Conservation (phyloP, 2,329 filamentous ascomycete genomes). For the Leptographium galeiforme region DNA sequence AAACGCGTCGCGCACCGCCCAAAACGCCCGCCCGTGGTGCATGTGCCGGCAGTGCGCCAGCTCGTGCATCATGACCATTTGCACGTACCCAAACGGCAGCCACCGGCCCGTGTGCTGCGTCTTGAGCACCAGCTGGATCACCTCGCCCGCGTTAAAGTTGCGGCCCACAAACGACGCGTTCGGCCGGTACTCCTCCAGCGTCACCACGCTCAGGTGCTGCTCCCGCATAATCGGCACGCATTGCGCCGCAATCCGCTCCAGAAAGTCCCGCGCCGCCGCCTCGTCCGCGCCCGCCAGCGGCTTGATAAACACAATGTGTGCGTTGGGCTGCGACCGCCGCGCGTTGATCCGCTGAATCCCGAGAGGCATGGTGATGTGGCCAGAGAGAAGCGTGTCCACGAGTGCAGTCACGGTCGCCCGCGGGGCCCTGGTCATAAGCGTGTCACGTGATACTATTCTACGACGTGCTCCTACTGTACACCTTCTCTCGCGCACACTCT, state of each 20-base stretch:
- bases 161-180: constrained; percentile 76
- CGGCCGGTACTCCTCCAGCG: constrained; percentile 68
- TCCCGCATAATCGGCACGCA: constrained; percentile 62
- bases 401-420: not conserved
- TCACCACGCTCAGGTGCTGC: constrained; percentile 49
- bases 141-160: constrained; percentile 83
- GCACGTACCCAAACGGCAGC: constrained; percentile 72
- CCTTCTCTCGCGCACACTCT: not conserved
- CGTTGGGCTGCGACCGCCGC: constrained; percentile 60
- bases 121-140: constrained; percentile 72
- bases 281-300: constrained; percentile 54
- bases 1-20: constrained; percentile 63
- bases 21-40: constrained; percentile 76
- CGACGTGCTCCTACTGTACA: not conserved
- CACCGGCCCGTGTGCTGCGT: constrained; percentile 50
- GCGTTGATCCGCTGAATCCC: constrained; percentile 71
- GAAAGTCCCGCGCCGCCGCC: constrained; percentile 51
- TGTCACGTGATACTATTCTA: not conserved
- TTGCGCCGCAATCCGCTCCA: constrained; percentile 69
- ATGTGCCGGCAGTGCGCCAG: constrained; percentile 81
- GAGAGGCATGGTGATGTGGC: constrained; percentile 46
- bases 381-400: not conserved
- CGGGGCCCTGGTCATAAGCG: too few species aligned
- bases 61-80: constrained; percentile 95
- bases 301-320: constrained; percentile 74